Base-by-base conservation (phyloP, 2,329 filamentous ascomycete species). In the Myriangium duriaei region DNA sequence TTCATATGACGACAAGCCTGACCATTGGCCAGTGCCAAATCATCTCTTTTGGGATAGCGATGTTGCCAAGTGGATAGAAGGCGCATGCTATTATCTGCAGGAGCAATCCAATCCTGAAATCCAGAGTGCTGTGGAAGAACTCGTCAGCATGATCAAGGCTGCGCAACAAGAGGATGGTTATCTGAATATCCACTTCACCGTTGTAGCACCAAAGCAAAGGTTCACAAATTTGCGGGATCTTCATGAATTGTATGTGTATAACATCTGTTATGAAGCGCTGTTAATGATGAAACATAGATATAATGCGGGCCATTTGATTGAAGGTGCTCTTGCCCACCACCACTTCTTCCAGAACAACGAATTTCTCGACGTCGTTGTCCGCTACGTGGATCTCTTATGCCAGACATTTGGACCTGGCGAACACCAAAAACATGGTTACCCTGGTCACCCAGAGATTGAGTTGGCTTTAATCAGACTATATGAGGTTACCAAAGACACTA, bases 101-200 rank as follows among this genome's bases (percentile, higher is more conserved):
- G 53, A 60, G 31, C 44, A 62, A 11, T 54, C 63, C 12, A 61
- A 71, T 40, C 49, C 53, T 1, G 60, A 67, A 30, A 55, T 75
- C 37, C 63, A 70, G 38, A 52, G 51, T 2, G 70, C 72, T 0
- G 60, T 76, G 0, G 52, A 65, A 18, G 69, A 77, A 39, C 51
- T 77, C n/a, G 71, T 74, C 0, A 57, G 62, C 0, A 76, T 72
- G 65, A 74, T 78, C 9, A 49, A 64, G 5, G 53, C 48, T 2
- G 74, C 74, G 0, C 74, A 78, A 54, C 65, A 71, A 37, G 52
- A 58, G 1, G 74, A 79, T 48, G 74, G 74, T 1, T 79, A 79
- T 48, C 49, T 79, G 14, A 78, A 78, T 47, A 67, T 76, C 5
- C 72, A 78, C 48, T 78, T 70, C 44, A 74, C 70, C 0, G 68